phyloP scores from a whole-genome alignment of 192 early-diverging fungal genomes.

The Glomus cerebriforme region DNA sequence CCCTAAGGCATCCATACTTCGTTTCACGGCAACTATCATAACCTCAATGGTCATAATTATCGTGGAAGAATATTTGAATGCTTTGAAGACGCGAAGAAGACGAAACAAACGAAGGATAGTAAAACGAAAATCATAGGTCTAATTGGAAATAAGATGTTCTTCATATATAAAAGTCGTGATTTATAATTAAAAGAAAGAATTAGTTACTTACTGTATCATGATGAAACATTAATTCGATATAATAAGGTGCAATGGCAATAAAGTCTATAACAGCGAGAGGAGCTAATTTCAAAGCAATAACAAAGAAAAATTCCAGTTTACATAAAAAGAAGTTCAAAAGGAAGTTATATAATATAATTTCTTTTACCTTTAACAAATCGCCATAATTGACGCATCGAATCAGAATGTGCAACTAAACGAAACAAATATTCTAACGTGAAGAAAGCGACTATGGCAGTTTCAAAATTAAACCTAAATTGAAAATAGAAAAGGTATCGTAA shows the following conservation, averaged over 20 bases:
- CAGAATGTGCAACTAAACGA: slow-evolving; percentile 71
- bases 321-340: neutral
- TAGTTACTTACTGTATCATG: slow-evolving; percentile 57
- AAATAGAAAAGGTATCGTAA: neutral
- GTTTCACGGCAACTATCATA: slow-evolving; percentile 76
- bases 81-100: slow-evolving; percentile 75
- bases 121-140: slow-evolving; percentile 78
- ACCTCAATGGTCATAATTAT: slow-evolving; percentile 84
- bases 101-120: slow-evolving; percentile 80
- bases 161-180: neutral
- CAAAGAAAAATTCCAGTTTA: slow-evolving; percentile 37
- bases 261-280: slow-evolving; percentile 73
- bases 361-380: slow-evolving; percentile 52
- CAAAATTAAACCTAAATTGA: slow-evolving; percentile 62
- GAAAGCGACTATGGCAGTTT: slow-evolving; percentile 68
- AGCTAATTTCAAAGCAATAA: slow-evolving; percentile 37
- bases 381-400: slow-evolving; percentile 64
- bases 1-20: slow-evolving; percentile 71
- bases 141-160: neutral
- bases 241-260: slow-evolving; percentile 78
- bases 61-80: slow-evolving; percentile 80
- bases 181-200: neutral
- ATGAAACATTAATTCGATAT: slow-evolving; percentile 68
- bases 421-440: slow-evolving; percentile 76
- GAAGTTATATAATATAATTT: neutral